Base-by-base conservation (phyloP, 176 grass and related monocot genomes). In the Elymus sibiricus region DNA sequence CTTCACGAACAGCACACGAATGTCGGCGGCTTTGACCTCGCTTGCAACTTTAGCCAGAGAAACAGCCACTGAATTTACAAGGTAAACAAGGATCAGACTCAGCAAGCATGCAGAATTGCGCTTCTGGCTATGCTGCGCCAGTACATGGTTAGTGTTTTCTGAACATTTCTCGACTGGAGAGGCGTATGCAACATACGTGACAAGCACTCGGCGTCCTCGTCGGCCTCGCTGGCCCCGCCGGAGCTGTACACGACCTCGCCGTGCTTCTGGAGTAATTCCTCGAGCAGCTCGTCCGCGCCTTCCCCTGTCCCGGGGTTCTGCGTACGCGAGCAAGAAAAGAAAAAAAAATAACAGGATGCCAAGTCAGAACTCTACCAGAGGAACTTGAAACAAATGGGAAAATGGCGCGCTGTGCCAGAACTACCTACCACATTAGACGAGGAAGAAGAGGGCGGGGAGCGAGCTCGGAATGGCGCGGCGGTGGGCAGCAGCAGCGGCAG, bases 21-120 rank as follows among this genome's bases (percentile, higher is more conserved):
- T 98, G 73, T 98, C 94, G 24, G 84, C 90, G 59, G 92, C 97
- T 81, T 98, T 98, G 59, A 98, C 87, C 84, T 98, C 97, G 60
- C 90, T 92, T 27, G 97, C 97, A 58, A 89, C 90, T 91, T 92
- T 94, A 79, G 97, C 97, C 70, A 98, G 58, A 56, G 93, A 80
- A 29, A 95, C 81, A 55, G 94, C 93, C 89, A 98, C 97, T 95
- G 84, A 42, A 86, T n/a, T n/a, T n/a, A 47, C 44, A 27, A 25
- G 69, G 17, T 34, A 79, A 82, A 34, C 19, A 70, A 70, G 12
- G 9, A 58, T 65, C n/a, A 58, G 53, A 58, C 0, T 56, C 19
- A 67, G 13, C 3, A 39, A 63, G 21, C 59, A 53, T 19, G 31
- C 43, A 26, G 14, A 70, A 38, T 22, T 35, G 59, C 13, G 17